Conservation (phyloP, 2,329 filamentous ascomycete genomes). For the Penicillium sp. region DNA sequence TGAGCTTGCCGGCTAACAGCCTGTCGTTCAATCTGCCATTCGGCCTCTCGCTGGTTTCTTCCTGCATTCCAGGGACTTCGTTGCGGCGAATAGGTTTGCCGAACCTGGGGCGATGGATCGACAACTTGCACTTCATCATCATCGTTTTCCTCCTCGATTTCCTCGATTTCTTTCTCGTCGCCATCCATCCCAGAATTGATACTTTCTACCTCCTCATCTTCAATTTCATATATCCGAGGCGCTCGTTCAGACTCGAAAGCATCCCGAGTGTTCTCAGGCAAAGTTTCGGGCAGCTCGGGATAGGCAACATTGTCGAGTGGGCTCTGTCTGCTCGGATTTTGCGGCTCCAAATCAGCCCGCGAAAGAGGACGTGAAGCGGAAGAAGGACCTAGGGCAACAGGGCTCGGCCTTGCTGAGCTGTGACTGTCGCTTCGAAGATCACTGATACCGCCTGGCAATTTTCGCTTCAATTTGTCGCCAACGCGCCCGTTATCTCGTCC, state of each 20-base stretch:
- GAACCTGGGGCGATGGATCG: slow-evolving; percentile 1
- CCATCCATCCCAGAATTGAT: neutral
- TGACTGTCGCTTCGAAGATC: slow-evolving; percentile 13
- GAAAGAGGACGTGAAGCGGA: neutral
- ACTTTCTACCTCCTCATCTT: neutral
- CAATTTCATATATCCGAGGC: slow-evolving; percentile 35
- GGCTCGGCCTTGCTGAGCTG: slow-evolving; percentile 14
- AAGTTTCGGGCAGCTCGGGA: slow-evolving; percentile 12
- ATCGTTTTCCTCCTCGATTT: neutral
- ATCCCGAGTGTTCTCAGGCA: slow-evolving; percentile 7
- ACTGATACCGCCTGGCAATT: slow-evolving; percentile 22
- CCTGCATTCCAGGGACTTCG: neutral
- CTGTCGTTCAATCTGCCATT: slow-evolving; percentile 46
- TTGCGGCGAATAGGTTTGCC: neutral
- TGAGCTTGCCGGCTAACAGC: slow-evolving; percentile 43
- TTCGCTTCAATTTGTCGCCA: slow-evolving; percentile 25
- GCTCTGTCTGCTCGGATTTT: neutral
- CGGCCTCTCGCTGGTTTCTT: slow-evolving; percentile 30
- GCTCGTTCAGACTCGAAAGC: slow-evolving; percentile 43
- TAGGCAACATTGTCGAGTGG: slow-evolving; percentile 8
- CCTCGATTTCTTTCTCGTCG: slow-evolving; percentile 1
- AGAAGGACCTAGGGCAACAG: slow-evolving; percentile 2
- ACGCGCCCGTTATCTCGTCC: slow-evolving; percentile 27
- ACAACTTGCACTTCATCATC: slow-evolving; percentile 5
- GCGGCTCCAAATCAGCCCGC: neutral